A percentile compares a stretch with the other conserved stretches of the same genome.
phyloP scores from a whole-genome alignment of 495 filamentous ascomycete genomes.

The Hypomontagnella submonticulosa region DNA sequence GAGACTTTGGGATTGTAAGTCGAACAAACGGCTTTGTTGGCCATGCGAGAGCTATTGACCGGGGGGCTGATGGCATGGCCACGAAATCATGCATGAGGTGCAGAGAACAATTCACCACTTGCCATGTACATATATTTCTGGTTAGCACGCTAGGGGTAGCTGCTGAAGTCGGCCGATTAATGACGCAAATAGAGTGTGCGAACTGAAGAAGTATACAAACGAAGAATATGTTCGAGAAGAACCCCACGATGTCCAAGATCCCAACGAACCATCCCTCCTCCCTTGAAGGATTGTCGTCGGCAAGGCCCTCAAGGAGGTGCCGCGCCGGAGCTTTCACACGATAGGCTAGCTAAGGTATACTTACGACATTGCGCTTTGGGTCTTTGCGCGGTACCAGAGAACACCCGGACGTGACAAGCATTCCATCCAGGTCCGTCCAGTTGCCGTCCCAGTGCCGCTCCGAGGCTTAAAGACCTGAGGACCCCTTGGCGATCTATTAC shows the following conservation, averaged over 20 bases:
- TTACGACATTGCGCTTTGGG: conserved; percentile 41
- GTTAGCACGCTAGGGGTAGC: conserved; percentile 47
- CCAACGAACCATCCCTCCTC: conserved; percentile 17
- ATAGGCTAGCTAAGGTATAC: conserved; percentile 23
- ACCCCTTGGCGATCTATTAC: conserved; percentile 43
- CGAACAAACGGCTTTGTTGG: conserved; percentile 42
- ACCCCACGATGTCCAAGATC: conserved; percentile 23
- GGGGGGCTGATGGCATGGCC: conserved; percentile 50
- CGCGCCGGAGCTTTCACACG: conserved; percentile 41
- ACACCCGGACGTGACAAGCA: conserved; percentile 26
- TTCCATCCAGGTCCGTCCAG: conserved; percentile 19
- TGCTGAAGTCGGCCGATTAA: conserved; percentile 47
- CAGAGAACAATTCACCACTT: conserved; percentile 51
- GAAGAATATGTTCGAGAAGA: conserved; percentile 44
- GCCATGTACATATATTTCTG: conserved; percentile 37
- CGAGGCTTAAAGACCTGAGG: conserved; percentile 40
- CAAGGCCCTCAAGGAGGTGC: conserved; percentile 41
- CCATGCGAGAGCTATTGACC: conserved; percentile 50
- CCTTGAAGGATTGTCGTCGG: conserved; percentile 34
- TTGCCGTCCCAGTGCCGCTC: conserved; percentile 39
- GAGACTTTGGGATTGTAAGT: conserved; percentile 26
- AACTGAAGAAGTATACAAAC: conserved; percentile 48
- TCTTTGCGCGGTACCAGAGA: conserved; percentile 33
- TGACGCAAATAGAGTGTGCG: conserved; percentile 49
- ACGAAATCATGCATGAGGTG: conserved; percentile 60